Evolutionary conservation across 1,284 basidiomycete genomes (phyloP), one percentile per base, ranked within the genome.

Genomic region (Ustilago vetiveriae): DNA sequence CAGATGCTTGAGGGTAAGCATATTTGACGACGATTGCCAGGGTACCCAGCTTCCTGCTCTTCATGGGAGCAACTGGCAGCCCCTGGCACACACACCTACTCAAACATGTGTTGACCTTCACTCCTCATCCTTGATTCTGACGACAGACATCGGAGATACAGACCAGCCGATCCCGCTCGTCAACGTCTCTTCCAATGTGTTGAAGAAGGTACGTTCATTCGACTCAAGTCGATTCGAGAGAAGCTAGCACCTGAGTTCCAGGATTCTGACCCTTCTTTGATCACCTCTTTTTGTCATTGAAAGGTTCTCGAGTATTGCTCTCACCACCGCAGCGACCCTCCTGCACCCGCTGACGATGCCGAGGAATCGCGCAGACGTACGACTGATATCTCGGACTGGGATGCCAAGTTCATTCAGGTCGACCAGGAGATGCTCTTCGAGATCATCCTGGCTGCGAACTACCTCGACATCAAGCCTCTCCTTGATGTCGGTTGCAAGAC

Each of bases 401-500:
- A 99, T 83, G 90, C 94, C 82, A 97, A 97, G 85, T 98, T 95
- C 82, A 95, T 95, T 83, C 78, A 85, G 80, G 85, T 96, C 59
- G 94, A 96, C 85, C 94, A 97, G 84, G 92, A 94, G 83, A 93
- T 94, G 92, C 87, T 94, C 16, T 98, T 98, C 74, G 96, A 99
- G 86, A 98, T 98, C 83, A 99, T 98, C 83, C 89, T 98, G 62
- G 96, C 96, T 9, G 96, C 96, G 66, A 98, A 99, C 86, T 98
- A 98, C 85, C 90, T 99, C 78, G 96, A 99, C 83, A 99, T 99
- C 87, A 98, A 98, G 86, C 91, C 94, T 32, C 88, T 98, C 41
- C 88, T 98, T 39, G 96, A 98, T 82, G 94, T 98, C 62, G 96
- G 96, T 1, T 98, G 96, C 88, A 98, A 98, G 88, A 98, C 95